Percentiles rank a stretch among this genome's conserved stretches.
These are phyloP conservation scores for Phaffia tasmanica DNA, from an alignment of 768 basidiomycete species.

Conservation along the genomic window DNA sequence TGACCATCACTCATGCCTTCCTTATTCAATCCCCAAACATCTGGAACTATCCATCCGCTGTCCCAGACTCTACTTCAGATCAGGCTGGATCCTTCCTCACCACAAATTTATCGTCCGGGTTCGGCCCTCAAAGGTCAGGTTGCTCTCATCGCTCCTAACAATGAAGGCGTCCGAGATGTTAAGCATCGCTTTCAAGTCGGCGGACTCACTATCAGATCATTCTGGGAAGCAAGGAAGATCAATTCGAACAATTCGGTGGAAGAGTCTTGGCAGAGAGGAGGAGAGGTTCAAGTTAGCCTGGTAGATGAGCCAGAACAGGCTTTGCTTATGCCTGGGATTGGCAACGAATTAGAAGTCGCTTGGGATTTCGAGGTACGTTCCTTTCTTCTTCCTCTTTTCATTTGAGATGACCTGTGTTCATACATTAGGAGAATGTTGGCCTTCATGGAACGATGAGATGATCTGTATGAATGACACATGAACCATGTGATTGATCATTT, in stretches of 20 bases:
- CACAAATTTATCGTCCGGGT: conserved; percentile 5
- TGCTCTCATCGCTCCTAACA: conserved; percentile 15
- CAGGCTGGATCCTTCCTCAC: background rate
- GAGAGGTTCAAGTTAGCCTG: conserved; percentile 2
- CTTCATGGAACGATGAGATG: no score
- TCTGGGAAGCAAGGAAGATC: conserved; percentile 16
- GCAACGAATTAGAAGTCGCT: background rate
- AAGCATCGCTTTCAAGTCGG: conserved; percentile 15
- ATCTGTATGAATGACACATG: no score
- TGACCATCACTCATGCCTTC: no score
- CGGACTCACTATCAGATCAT: background rate
- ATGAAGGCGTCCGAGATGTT: conserved; percentile 16
- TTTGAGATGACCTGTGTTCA: background rate
- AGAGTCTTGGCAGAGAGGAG: conserved; percentile 2
- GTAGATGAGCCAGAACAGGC: conserved; percentile 14
- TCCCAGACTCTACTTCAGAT: background rate
- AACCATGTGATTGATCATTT: no score
- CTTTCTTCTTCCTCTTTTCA: background rate
- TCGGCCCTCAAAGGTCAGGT: background rate
- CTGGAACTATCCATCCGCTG: background rate
- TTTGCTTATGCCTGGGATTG: conserved; percentile 13
- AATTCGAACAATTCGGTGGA: background rate
- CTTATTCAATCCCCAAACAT: no score
- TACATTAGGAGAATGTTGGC: no score
- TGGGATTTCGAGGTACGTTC: conserved; percentile 15